Base-by-base conservation (phyloP, 1,284 basidiomycete genomes). In the Veloporphyrellus conicus region DNA sequence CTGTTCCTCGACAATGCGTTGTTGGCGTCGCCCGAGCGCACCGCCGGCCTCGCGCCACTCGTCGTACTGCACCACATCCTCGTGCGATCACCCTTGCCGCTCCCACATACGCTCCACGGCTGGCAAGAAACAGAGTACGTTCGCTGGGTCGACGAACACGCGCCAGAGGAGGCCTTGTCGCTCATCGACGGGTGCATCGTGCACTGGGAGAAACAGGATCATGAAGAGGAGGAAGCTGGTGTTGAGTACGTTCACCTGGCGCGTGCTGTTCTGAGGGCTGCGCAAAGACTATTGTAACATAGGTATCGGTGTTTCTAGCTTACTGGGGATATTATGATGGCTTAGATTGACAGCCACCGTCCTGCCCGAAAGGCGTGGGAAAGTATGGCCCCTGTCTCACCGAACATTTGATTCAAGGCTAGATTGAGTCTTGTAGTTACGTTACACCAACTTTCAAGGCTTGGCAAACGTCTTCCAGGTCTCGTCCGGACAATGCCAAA, bases 121-220 rank as follows among this genome's bases (percentile, higher is more conserved):
- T 96, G 93, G 93, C 86, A 89, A 49, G 90, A 95, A 63, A 79
- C 84, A 9, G 93, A 96, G 69, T 97, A 96, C 62, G 88, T 92
- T 36, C 79, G 85, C 37, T 93, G 88, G 87, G 77, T 91, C 23
- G 83, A 87, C 48, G 86, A 90, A 58, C 88, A 90, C 58, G 73
- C 79, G 9, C 79, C 83, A 50, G 76, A 76, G 52, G 88, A 90
- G 61, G 78, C 83, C 3, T 77, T 79, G 74, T 78, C 80, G 15
- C 74, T 91, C 33, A 71, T 91, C 23, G 84, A 90, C 42, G 74
- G 81, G 9, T 82, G 83, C 6, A 66, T 91, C 22, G 60, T 73
- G 0, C 84, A 85, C 50, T 89, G 86, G 84, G 85, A 90, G 63
- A 82, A 82, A 57, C 71, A 79, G 59, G 73, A 70, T 35, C 77